phyloP scores from a whole-genome alignment of 1,284 basidiomycete species.

The Entoloma clypeatum region DNA sequence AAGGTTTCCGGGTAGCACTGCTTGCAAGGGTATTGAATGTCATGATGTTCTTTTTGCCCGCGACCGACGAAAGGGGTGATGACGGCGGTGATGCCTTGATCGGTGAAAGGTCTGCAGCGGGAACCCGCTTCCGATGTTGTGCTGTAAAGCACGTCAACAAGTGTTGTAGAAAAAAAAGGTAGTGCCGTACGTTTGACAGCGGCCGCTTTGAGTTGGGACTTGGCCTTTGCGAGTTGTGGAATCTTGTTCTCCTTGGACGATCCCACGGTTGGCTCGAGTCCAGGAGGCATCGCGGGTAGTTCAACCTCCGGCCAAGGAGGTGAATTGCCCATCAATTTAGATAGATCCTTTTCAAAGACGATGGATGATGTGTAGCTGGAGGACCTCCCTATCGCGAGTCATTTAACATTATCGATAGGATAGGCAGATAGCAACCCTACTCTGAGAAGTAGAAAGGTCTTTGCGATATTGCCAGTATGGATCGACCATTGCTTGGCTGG shows the following conservation, averaged over 20 bases:
- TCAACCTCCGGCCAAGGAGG: conserved; percentile 28
- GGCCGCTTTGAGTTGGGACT: conserved; percentile 40
- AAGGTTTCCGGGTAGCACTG: conserved; percentile 23
- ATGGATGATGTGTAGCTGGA: conserved; percentile 50
- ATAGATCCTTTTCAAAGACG: conserved; percentile 44
- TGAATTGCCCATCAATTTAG: conserved; percentile 39
- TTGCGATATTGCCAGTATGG: conserved; percentile 53
- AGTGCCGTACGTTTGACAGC: conserved; percentile 30
- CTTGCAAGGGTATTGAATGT: conserved; percentile 20
- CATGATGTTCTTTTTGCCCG: conserved; percentile 33
- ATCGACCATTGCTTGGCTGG: conserved; percentile 61
- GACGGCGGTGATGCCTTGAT: conserved; percentile 43
- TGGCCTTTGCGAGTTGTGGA: conserved; percentile 31
- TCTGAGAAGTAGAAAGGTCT: conserved; percentile 29
- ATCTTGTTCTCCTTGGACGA: conserved; percentile 9
- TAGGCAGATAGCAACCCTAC: conserved; percentile 22
- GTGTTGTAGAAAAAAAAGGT: not conserved
- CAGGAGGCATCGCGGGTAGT: conserved; percentile 27
- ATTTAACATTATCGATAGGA: not conserved
- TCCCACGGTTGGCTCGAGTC: conserved; percentile 21
- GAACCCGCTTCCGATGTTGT: conserved; percentile 34
- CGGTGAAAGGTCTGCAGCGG: conserved; percentile 40
- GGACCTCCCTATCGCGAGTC: conserved; percentile 45
- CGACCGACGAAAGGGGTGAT: conserved; percentile 29
- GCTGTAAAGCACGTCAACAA: conserved; percentile 6